These are phyloP conservation scores for Oenanthe sinensis DNA, from an alignment of 129 eudicot genomes.

Conservation along the genomic window DNA sequence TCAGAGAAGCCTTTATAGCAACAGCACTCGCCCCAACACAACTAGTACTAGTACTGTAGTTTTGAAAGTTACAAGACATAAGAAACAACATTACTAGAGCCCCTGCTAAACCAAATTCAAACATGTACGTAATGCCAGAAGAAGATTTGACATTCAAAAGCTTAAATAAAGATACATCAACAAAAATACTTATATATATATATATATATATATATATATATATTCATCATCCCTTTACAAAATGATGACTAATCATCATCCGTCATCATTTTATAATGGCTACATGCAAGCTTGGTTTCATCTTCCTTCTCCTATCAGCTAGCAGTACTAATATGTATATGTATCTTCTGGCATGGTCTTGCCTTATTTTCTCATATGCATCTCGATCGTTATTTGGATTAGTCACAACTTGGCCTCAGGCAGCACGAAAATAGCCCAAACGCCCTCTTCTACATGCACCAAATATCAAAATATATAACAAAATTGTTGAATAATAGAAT, in stretches of 20 bases:
- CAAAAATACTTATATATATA: neutral
- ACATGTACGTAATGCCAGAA: neutral
- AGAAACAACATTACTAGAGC: neutral
- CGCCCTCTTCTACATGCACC: conserved; percentile 49
- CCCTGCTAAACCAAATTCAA: neutral
- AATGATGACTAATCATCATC: neutral
- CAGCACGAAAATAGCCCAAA: conserved; percentile 80
- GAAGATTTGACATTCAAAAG: neutral
- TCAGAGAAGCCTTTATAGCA: neutral
- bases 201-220: neutral
- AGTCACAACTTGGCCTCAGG: conserved; percentile 51
- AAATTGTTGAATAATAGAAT: neutral
- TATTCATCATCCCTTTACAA: neutral
- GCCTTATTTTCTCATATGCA: conserved; percentile 15
- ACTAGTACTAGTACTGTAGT: neutral
- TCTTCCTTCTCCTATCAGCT: neutral
- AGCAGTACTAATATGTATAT: neutral
- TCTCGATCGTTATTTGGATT: conserved; percentile 16
- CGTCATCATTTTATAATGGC: neutral
- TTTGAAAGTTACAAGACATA: neutral
- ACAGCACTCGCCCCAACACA: neutral
- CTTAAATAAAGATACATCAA: neutral
- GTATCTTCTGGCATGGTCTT: neutral
- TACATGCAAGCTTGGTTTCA: neutral
- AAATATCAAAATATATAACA: neutral